phyloP scores from a whole-genome alignment of 2,329 filamentous ascomycete species.

The Aureobasidium sp. region DNA sequence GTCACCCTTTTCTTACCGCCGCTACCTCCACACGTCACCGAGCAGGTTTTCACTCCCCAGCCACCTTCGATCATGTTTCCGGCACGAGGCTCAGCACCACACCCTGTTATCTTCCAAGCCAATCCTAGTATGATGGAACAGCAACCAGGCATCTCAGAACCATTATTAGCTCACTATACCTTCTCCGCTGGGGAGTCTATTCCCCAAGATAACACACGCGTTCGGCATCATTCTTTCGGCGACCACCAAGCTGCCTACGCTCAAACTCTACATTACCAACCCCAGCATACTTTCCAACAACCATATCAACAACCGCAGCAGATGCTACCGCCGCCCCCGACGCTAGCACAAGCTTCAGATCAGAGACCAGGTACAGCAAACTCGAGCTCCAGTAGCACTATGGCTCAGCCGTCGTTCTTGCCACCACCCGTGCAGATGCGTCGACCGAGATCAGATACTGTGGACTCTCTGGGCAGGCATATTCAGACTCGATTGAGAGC shows the following conservation, averaged over 20 bases:
- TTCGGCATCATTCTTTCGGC: constrained; percentile 15
- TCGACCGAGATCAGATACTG: constrained; percentile 23
- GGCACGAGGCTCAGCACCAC: neutral
- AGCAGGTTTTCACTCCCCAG: constrained; percentile 2
- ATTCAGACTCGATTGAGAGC: constrained; percentile 10
- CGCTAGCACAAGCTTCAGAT: neutral
- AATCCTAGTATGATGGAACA: constrained; percentile 6
- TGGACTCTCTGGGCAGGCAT: constrained; percentile 12
- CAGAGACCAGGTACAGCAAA: constrained; percentile 15
- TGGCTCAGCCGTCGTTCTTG: constrained; percentile 1
- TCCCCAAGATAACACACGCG: neutral
- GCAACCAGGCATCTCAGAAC: constrained; percentile 19
- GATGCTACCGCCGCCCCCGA: constrained; percentile 12
- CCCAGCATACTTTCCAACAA: constrained; percentile 16
- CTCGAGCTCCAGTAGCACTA: constrained; percentile 11
- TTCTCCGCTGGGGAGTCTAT: neutral
- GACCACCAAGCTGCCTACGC: constrained; percentile 1
- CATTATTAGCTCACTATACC: constrained; percentile 17
- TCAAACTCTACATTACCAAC: neutral
- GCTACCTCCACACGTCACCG: constrained; percentile 24
- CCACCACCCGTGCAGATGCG: constrained; percentile 20
- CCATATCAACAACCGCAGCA: constrained; percentile 11
- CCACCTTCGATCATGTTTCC: constrained; percentile 13
- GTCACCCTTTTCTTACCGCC: constrained; percentile 36
- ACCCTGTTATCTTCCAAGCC: neutral